Conservation (phyloP, 495 filamentous ascomycete genomes). For the Penicillium bovifimosum region DNA sequence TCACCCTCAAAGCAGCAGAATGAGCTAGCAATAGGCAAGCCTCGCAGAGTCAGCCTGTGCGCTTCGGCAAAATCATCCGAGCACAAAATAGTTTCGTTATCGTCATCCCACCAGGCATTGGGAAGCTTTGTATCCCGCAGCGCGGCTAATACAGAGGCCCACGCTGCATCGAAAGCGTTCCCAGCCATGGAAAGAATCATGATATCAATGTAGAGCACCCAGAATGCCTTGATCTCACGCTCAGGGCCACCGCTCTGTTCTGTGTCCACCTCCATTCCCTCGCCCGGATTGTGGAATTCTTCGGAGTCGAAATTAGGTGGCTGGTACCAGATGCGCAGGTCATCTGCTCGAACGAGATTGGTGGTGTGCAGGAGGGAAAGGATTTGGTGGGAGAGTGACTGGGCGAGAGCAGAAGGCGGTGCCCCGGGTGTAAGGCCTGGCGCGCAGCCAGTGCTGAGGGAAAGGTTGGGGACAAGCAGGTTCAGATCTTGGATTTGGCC, state of each 20-base stretch:
- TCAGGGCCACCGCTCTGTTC: slow-evolving; percentile 11
- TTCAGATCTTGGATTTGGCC: slow-evolving; percentile 53
- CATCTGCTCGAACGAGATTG: slow-evolving; percentile 53
- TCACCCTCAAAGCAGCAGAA: slow-evolving; percentile 69
- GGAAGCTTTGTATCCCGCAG: slow-evolving; percentile 75
- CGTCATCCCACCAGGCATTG: slow-evolving; percentile 76
- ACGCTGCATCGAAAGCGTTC: slow-evolving; percentile 84
- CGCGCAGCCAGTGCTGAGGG: slow-evolving; percentile 81
- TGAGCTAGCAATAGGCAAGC: slow-evolving; percentile 64
- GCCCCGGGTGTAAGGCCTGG: slow-evolving; percentile 78
- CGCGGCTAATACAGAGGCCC: slow-evolving; percentile 79
- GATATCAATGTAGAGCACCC: slow-evolving; percentile 89
- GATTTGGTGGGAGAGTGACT: slow-evolving; percentile 73
- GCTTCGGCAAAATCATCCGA: slow-evolving; percentile 49
- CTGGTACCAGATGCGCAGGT: slow-evolving; percentile 65
- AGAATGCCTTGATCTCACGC: slow-evolving; percentile 72
- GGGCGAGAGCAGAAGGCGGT: slow-evolving; percentile 72
- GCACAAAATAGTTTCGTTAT: slow-evolving; percentile 73
- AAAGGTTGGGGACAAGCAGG: slow-evolving; percentile 87
- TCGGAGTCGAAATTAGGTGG: slow-evolving; percentile 39
- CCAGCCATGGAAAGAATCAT: slow-evolving; percentile 87
- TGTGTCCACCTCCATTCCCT: slow-evolving; percentile 41
- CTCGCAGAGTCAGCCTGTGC: slow-evolving; percentile 46
- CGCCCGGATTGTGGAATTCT: slow-evolving; percentile 37
- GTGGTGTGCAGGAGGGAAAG: slow-evolving; percentile 66